Evolutionary conservation across 139 green algal genomes (phyloP), one percentile per base, ranked within the genome.

Genomic region (Coelastrella sp.): DNA sequence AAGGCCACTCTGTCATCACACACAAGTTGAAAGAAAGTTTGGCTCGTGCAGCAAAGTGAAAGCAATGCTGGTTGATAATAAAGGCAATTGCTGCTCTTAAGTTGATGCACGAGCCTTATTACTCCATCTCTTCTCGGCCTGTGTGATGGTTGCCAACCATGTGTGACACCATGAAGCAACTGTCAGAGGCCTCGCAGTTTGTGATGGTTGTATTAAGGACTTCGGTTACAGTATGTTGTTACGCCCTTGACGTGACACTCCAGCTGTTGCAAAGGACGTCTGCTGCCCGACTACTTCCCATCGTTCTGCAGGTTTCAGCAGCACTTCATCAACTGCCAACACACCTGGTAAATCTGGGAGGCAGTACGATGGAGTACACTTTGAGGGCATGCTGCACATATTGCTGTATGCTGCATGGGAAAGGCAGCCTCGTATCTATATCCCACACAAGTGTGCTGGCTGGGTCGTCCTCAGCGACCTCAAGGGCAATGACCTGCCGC

Each of bases 341-440:
- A 0, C 35, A 83, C 85, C 82, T 89, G 15, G 5, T 4, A 27
- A 80, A 88, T 21, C 59, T 43, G 30, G 43, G 57, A 3, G 66
- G 34, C 83, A 88, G 75, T n/a, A 43, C 3, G 4, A 19, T 25
- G 9, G 11, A 17, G 15, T 43, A 8, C 45, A 34, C 53, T 45
- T 53, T 64, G 60, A 90, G 78, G 13, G 83, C 83, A 0, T 69
- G 17, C 34, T 38, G 21, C 4, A 64, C 41, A 57, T 88, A 90
- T 1, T 84, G 30, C 9, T 60, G 19, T 2, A 90, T n/a, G 30
- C 45, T 68, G 87, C 84, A 90, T 13, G 89, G 89, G 40, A 92
- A 86, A 17, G 87, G 76, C 76, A 90, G 68, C n/a, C 50, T 32
- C 8, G 86, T 91, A 82, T 92, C 90, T 9, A 91, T 53, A 45